phyloP scores from a whole-genome alignment of 495 filamentous ascomycete species.

The Aspergillus bertholletiae region DNA sequence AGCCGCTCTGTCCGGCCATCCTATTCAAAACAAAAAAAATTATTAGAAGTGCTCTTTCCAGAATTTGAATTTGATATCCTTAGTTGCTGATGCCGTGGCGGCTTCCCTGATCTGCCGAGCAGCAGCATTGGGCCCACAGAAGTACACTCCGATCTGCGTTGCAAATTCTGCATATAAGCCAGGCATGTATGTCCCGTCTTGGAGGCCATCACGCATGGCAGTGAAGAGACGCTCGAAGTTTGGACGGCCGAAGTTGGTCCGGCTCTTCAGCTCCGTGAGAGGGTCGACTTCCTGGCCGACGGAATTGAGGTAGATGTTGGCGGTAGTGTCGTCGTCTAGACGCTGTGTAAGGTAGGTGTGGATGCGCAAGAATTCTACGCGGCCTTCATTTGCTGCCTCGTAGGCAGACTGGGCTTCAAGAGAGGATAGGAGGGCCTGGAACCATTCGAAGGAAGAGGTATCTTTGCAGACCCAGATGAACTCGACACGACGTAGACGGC shows the following conservation, averaged over 20 bases:
- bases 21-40: slow-evolving; percentile 5
- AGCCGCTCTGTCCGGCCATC: not conserved
- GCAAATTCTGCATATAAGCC: slow-evolving; percentile 66
- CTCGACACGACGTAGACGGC: slow-evolving; percentile 87
- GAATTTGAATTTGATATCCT: slow-evolving; percentile 90
- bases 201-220: slow-evolving; percentile 83
- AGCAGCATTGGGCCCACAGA: slow-evolving; percentile 82
- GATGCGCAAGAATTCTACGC: slow-evolving; percentile 89
- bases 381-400: slow-evolving; percentile 61
- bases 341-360: slow-evolving; percentile 96
- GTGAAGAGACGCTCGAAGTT: slow-evolving; percentile 81
- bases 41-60: slow-evolving; percentile 93
- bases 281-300: slow-evolving; percentile 86
- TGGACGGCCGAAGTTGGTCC: slow-evolving; percentile 94
- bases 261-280: slow-evolving; percentile 79
- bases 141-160: slow-evolving; percentile 95
- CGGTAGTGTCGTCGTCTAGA: slow-evolving; percentile 83
- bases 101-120: slow-evolving; percentile 85
- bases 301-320: slow-evolving; percentile 95
- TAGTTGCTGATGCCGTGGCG: slow-evolving; percentile 62
- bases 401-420: slow-evolving; percentile 83
- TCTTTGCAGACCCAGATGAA: slow-evolving; percentile 99
- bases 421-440: slow-evolving; percentile 86
- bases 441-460: slow-evolving; percentile 96
- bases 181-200: slow-evolving; percentile 77